Conservation (phyloP, 495 filamentous ascomycete genomes). For the Neurospora cerealis region DNA sequence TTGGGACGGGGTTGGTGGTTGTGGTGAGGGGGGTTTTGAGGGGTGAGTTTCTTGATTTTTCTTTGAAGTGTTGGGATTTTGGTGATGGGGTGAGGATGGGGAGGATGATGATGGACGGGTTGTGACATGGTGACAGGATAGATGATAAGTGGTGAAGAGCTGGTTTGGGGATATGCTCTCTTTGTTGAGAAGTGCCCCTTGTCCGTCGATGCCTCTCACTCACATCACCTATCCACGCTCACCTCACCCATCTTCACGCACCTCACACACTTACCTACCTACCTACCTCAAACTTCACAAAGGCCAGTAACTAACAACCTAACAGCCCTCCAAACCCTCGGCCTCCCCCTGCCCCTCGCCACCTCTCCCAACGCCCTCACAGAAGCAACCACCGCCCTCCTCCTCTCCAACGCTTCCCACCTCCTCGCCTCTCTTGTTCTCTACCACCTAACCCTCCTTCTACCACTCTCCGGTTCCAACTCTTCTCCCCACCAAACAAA, state of each 20-base stretch:
- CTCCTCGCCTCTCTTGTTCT: constrained; percentile 62
- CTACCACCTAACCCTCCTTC: constrained; percentile 43
- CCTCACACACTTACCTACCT: neutral
- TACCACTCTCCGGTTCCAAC: constrained; percentile 25
- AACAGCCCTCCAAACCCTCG: neutral
- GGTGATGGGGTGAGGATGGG: neutral
- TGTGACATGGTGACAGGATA: too few species aligned
- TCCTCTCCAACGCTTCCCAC: constrained; percentile 62
- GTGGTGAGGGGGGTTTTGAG: constrained; percentile 30
- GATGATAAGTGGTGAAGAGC: neutral
- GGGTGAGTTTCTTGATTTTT: constrained; percentile 12
- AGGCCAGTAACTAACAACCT: neutral
- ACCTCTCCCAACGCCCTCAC: neutral
- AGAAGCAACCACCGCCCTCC: constrained; percentile 43
- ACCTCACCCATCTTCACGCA: neutral
- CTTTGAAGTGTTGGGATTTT: neutral
- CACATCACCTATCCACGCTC: neutral
- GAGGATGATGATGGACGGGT: too few species aligned
- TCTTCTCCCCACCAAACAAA: neutral
- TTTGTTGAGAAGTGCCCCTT: too few species aligned
- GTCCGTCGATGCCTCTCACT: too few species aligned
- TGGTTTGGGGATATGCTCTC: neutral
- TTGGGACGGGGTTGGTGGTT: constrained; percentile 59
- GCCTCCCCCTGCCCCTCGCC: neutral
- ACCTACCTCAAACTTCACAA: neutral